Evolutionary conservation across 2,329 filamentous ascomycete species (phyloP), one percentile per base, ranked within the genome.

Genomic region (Diaporthe caulivora): DNA sequence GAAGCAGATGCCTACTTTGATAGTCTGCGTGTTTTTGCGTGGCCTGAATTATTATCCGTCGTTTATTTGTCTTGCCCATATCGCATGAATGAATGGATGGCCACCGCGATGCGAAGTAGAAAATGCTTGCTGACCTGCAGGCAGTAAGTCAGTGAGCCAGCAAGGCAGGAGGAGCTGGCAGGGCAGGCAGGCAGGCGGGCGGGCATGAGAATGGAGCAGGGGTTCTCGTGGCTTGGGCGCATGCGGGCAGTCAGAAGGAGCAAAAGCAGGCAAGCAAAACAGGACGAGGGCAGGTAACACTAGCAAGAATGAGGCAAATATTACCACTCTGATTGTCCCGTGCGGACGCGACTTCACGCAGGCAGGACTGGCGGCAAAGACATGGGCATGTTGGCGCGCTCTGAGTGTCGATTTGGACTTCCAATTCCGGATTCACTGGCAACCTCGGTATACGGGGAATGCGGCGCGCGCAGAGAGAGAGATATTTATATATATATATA

Each of bases 51-150:
- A 37, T 51, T 49, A 65, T 37, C 6, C 62, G 26, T 65, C 29
- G 26, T 34, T 51, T 51, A 62, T 18, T 42, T 40, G 26, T 64
- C 13, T 18, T 60, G 18, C 57, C 37, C 37, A 40, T 40, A 13
- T 13, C 11, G 37, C 37, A 13, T 40, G 18, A 21, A n/a, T 8
- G 37, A 44, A 34, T 37, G 7, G n/a, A 15, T 31, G 62, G 24
- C 62, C 44, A 26, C 24, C 7, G 8, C 21, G 44, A 51, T 65
- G 62, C 18, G 29, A 17, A 26, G 29, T 37, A 37, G 29, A 51
- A 37, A 37, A 53, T 65, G 62, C 44, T 65, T 65, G 62, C 62
- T 65, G 62, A 65, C 62, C 29, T 65, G 44, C 62, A 65, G 62
- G 29, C 7, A 37, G 21, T 17, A 29, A 65, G 62, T 65, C 44